phyloP scores from a whole-genome alignment of 2,329 filamentous ascomycete species.

The Phyllosticta citribraziliensis region DNA sequence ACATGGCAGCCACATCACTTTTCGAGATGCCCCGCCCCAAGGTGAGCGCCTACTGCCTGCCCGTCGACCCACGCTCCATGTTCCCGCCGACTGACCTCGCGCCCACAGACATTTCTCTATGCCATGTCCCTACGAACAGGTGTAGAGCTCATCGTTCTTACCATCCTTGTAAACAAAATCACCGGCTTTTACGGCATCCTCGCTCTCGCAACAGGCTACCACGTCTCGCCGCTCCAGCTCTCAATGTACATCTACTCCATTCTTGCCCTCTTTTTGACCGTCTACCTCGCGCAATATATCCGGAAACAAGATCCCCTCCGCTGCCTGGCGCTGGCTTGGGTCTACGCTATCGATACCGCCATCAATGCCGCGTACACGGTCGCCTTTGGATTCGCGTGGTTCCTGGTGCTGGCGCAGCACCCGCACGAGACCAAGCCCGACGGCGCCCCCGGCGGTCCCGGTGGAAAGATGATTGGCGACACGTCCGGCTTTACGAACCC shows the following conservation, averaged over 20 bases:
- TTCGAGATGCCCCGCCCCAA: slow-evolving; percentile 29
- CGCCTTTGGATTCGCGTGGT: slow-evolving; percentile 78
- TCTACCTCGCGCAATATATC: slow-evolving; percentile 68
- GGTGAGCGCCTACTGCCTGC: slow-evolving; percentile 19
- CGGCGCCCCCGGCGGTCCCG: slow-evolving; percentile 32
- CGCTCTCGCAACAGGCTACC: slow-evolving; percentile 77
- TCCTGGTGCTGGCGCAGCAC: slow-evolving; percentile 58
- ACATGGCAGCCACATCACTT: slow-evolving; percentile 13
- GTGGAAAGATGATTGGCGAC: slow-evolving; percentile 48
- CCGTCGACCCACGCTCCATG: not conserved
- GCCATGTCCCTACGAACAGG: slow-evolving; percentile 79
- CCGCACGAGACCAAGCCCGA: slow-evolving; percentile 32
- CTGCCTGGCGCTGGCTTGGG: slow-evolving; percentile 70
- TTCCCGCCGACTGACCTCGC: slow-evolving; percentile 14
- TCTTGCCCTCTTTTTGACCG: slow-evolving; percentile 55
- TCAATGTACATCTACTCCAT: slow-evolving; percentile 89
- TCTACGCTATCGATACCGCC: slow-evolving; percentile 73
- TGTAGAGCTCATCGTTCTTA: slow-evolving; percentile 72
- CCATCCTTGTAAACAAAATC: slow-evolving; percentile 83
- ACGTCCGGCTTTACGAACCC: slow-evolving; percentile 57
- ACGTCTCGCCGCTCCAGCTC: slow-evolving; percentile 72
- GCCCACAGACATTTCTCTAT: slow-evolving; percentile 65
- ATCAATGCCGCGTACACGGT: slow-evolving; percentile 76
- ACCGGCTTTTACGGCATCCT: slow-evolving; percentile 85
- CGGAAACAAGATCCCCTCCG: slow-evolving; percentile 69